phyloP scores from a whole-genome alignment of 1,139 yeast genomes.

The Lodderomyces pseudojiufengensis region DNA sequence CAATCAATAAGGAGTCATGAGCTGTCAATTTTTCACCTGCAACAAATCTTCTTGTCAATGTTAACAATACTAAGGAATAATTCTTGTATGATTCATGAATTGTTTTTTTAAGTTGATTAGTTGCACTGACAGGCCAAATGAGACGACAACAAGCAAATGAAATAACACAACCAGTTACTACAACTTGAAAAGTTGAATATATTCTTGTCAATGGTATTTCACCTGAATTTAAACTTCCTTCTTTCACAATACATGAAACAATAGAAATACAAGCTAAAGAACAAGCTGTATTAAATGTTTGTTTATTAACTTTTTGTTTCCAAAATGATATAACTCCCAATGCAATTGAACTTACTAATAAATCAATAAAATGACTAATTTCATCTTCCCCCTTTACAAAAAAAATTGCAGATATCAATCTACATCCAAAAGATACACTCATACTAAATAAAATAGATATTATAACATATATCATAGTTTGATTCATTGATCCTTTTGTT shows the following conservation, averaged over 20 bases:
- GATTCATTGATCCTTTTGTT: conserved; percentile 77
- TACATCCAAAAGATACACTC: conserved; percentile 50
- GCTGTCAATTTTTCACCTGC: conserved; percentile 44
- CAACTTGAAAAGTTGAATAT: conserved; percentile 55
- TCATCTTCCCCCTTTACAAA: conserved; percentile 46
- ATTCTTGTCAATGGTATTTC: conserved; percentile 57
- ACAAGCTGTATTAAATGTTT: conserved; percentile 78
- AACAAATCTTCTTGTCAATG: conserved; percentile 52
- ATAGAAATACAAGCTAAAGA: conserved; percentile 71
- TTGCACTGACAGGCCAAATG: conserved; percentile 65
- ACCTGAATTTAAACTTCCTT: conserved; percentile 65
- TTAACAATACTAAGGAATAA: conserved; percentile 50
- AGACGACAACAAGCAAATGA: conserved; percentile 57
- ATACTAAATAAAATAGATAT: conserved; percentile 56
- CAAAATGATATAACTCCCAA: conserved; percentile 65
- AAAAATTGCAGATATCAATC: conserved; percentile 49
- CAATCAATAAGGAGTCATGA: conserved; percentile 34
- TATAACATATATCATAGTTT: conserved; percentile 60
- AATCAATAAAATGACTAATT: conserved; percentile 53
- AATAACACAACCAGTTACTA: conserved; percentile 57
- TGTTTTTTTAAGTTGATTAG: conserved; percentile 37
- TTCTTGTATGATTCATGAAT: conserved; percentile 52
- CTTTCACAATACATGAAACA: conserved; percentile 72
- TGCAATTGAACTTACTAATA: conserved; percentile 51
- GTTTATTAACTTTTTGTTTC: conserved; percentile 65